Conservation (phyloP, 805 yeast species). For the Wickerhamomyces tratensis region DNA sequence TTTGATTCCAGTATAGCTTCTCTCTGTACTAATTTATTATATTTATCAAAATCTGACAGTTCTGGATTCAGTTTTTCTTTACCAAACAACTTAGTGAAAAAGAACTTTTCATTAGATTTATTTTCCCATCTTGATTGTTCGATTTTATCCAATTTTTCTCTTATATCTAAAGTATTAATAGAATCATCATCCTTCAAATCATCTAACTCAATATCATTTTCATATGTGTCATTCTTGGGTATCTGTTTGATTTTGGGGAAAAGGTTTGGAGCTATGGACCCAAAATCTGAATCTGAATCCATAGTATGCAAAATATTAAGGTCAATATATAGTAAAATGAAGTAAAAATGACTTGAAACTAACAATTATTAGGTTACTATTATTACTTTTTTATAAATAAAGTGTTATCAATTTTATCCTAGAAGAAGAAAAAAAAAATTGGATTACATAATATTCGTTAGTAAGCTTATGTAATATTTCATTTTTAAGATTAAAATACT, state of each 20-base stretch:
- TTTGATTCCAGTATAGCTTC: conserved; percentile 22
- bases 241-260: not conserved
- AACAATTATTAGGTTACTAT: too few relatives aligned
- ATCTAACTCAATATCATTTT: not conserved
- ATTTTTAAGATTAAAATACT: too few relatives aligned
- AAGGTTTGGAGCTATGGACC: not conserved
- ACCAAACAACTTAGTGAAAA: conserved; percentile 15
- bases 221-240: not conserved
- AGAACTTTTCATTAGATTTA: conserved; percentile 20
- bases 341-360: too few relatives aligned
- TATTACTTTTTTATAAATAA: too few relatives aligned
- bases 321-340: too few relatives aligned
- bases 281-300: not conserved
- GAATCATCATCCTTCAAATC: not conserved
- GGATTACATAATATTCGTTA: too few relatives aligned
- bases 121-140: conserved; percentile 10
- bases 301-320: too few relatives aligned
- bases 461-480: too few relatives aligned
- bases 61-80: conserved; percentile 1
- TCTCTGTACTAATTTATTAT: conserved; percentile 22
- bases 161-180: conserved; percentile 1
- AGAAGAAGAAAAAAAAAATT: too few relatives aligned
- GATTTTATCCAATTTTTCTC: conserved; percentile 7
- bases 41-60: conserved; percentile 22
- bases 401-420: too few relatives aligned